Conservation (phyloP, 352 stramenopile genomes). For the Phytophthora nicotianae region DNA sequence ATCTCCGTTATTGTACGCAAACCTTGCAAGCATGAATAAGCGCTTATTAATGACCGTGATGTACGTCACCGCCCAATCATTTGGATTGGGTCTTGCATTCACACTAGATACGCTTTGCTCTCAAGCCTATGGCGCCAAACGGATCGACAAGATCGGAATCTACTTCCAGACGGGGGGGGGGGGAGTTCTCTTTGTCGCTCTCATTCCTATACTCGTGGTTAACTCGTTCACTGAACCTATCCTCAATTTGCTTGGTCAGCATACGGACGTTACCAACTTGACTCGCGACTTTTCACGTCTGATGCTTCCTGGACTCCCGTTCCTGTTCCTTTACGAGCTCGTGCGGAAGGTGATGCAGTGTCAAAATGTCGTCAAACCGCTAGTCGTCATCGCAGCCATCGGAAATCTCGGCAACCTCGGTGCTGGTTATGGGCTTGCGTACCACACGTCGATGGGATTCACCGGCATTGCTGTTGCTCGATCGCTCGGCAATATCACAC, state of each 20-base stretch:
- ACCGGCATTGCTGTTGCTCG: neutral
- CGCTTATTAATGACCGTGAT: no score
- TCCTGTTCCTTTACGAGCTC: conserved; percentile 77
- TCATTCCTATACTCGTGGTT: conserved; percentile 26
- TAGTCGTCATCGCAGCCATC: conserved; percentile 47
- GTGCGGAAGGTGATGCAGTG: conserved; percentile 71
- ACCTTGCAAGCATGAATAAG: no score
- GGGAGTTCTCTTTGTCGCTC: conserved; percentile 41
- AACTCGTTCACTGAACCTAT: conserved; percentile 55
- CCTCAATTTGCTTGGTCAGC: conserved; percentile 42
- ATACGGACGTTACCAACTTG: conserved; percentile 45
- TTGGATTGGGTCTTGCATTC: conserved; percentile 61
- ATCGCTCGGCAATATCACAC: neutral
- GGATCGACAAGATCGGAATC: conserved; percentile 62
- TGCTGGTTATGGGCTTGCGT: neutral
- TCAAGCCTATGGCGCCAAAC: conserved; percentile 59
- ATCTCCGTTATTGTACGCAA: conserved; percentile 1
- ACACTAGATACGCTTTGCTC: conserved; percentile 79
- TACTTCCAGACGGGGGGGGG: conserved; percentile 71
- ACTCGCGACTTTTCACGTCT: conserved; percentile 62
- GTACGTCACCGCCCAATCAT: conserved; percentile 28
- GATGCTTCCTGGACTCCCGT: conserved; percentile 60
- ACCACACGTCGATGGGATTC: neutral
- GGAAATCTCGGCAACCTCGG: neutral
- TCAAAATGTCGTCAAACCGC: conserved; percentile 65